These are phyloP conservation scores for Plantago ovata DNA, from an alignment of 257 asterid genomes.

Conservation along the genomic window DNA sequence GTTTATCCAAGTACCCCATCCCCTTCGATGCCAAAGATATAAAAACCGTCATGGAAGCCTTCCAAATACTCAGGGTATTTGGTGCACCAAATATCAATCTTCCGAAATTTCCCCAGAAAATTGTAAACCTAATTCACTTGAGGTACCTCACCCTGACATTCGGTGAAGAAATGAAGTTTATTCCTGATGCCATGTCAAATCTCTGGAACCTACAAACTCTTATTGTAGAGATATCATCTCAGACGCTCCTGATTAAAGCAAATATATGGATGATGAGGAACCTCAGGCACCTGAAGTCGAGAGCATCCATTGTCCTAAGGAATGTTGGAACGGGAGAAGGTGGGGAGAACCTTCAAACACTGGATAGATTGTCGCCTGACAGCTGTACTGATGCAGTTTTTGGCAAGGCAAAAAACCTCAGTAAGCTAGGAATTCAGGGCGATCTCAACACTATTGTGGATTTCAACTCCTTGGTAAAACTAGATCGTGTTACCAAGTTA, in stretches of 20 bases:
- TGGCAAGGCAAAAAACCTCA: neutral
- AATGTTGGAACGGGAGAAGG: neutral
- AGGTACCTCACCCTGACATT: neutral
- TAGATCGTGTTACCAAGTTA: neutral
- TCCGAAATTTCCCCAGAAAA: neutral
- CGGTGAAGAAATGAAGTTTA: neutral
- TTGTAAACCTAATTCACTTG: neutral
- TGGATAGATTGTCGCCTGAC: neutral
- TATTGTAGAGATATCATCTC: neutral
- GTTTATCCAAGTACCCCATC: neutral
- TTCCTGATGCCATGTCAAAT: neutral
- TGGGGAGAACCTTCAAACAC: neutral
- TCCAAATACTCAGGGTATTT: conserved; percentile 23
- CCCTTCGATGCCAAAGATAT: neutral
- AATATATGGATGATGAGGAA: neutral
- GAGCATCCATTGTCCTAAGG: neutral
- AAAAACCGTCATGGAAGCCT: conserved; percentile 9
- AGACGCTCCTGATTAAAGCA: neutral
- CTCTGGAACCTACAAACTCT: neutral
- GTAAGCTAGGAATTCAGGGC: neutral
- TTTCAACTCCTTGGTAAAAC: neutral
- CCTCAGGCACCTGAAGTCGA: neutral
- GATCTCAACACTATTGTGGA: too few relatives aligned
- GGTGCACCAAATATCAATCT: conserved; percentile 14
- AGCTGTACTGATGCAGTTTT: neutral